A percentile compares a stretch with the other conserved stretches of the same genome.
Evolutionary conservation across 352 stramenopile species (phyloP).

Genomic region (Stramenopiles sp.): DNA sequence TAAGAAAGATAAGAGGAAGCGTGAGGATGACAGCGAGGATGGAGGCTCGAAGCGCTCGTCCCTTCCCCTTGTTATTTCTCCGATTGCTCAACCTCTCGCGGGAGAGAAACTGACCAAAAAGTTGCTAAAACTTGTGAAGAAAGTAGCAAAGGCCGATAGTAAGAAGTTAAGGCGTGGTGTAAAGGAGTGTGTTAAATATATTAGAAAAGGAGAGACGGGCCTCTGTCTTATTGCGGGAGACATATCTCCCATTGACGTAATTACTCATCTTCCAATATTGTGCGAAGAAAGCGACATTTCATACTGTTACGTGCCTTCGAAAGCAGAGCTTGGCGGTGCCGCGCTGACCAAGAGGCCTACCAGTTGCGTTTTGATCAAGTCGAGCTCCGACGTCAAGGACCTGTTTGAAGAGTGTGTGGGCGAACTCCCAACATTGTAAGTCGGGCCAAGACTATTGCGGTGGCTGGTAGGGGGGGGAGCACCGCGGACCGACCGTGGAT

Average conservation of each 20-base stretch:
- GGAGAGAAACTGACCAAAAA: constrained; percentile 88
- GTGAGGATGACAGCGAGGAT: not conserved
- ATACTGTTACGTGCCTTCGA: constrained; percentile 93
- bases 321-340: constrained; percentile 79
- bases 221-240: constrained; percentile 95
- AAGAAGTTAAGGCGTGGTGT: constrained; percentile 94
- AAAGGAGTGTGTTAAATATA: constrained; percentile 98
- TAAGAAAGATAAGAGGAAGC: constrained; percentile 7
- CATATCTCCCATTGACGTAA: constrained; percentile 99
- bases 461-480: too few relatives aligned
- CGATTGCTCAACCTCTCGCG: constrained; percentile 86
- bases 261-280: constrained; percentile 92
- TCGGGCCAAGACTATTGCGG: too few relatives aligned
- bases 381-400: constrained; percentile 60
- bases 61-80: constrained; percentile 17
- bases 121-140: constrained; percentile 78
- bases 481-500: too few relatives aligned
- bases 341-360: constrained; percentile 92
- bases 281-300: constrained; percentile 95
- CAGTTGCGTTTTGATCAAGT: constrained; percentile 89
- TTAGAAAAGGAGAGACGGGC: constrained; percentile 88
- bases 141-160: constrained; percentile 57
- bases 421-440: constrained; percentile 42
- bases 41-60: constrained; percentile 25
- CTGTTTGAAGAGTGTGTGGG: constrained; percentile 63